phyloP scores from a whole-genome alignment of 1,139 yeast genomes.

The Diutina rugosa region DNA sequence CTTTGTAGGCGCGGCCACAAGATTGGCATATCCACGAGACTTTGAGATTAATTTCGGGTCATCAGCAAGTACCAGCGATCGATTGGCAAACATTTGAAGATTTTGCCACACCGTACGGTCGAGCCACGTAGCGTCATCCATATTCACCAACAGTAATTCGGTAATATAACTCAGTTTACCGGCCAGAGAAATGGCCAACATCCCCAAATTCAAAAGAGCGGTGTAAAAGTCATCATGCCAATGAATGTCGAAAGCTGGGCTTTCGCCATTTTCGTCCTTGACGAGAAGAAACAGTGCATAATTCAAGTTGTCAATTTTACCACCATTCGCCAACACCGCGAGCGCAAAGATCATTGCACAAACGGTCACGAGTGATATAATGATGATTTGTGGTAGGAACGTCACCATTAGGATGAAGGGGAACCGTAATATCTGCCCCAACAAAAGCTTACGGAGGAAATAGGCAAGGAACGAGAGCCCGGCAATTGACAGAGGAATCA shows the following conservation, averaged over 20 bases:
- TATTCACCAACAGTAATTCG: slow-evolving; percentile 38
- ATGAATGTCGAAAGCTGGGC: slow-evolving; percentile 15
- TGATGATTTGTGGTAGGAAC: slow-evolving; percentile 47
- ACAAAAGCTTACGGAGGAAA: slow-evolving; percentile 16
- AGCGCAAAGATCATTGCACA: slow-evolving; percentile 39
- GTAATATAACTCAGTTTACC: slow-evolving; percentile 54
- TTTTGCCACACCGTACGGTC: slow-evolving; percentile 25
- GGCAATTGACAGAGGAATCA: slow-evolving; percentile 48
- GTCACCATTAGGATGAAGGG: slow-evolving; percentile 47
- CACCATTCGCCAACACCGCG: slow-evolving; percentile 51
- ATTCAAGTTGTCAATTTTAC: slow-evolving; percentile 29
- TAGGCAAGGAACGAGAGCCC: slow-evolving; percentile 38
- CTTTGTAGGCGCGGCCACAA: slow-evolving; percentile 17
- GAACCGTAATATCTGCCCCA: slow-evolving; percentile 19
- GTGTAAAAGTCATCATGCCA: slow-evolving; percentile 56
- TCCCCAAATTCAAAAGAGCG: slow-evolving; percentile 45
- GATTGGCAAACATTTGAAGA: background rate
- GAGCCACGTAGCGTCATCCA: slow-evolving; percentile 47
- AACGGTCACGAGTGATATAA: slow-evolving; percentile 32
- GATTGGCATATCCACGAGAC: slow-evolving; percentile 20
- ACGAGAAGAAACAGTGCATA: slow-evolving; percentile 31
- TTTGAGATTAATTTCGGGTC: slow-evolving; percentile 9
- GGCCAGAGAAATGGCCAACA: slow-evolving; percentile 52
- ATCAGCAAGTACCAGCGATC: slow-evolving; percentile 4
- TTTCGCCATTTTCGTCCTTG: slow-evolving; percentile 19